A percentile compares a stretch with the other conserved stretches of the same genome.
Evolutionary conservation across 352 stramenopile genomes (phyloP).

Genomic region (Phytophthora pluvialis): DNA sequence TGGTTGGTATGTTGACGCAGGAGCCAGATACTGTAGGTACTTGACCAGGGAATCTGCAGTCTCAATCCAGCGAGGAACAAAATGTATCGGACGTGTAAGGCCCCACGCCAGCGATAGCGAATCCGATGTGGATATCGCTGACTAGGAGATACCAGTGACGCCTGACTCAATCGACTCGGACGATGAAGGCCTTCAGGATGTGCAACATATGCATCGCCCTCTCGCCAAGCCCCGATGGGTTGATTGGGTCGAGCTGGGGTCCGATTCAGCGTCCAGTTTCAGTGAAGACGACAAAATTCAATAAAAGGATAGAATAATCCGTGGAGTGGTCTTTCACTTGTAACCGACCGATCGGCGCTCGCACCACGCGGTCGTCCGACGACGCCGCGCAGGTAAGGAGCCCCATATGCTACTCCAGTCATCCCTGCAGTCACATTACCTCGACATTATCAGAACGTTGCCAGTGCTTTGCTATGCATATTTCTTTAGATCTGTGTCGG

Average conservation of each 20-base stretch:
- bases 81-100: background rate
- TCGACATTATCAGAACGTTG: slow-evolving; percentile 12
- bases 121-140: background rate
- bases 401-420: slow-evolving; percentile 13
- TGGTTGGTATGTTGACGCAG: background rate
- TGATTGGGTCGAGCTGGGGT: background rate
- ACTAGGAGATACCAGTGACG: too few relatives aligned
- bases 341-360: background rate
- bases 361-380: background rate
- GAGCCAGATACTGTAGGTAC: background rate
- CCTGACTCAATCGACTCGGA: background rate
- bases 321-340: slow-evolving; percentile 1
- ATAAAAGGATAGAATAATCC: background rate
- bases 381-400: slow-evolving; percentile 15
- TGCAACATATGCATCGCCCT: slow-evolving; percentile 2
- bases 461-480: slow-evolving; percentile 8
- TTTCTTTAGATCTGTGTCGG: slow-evolving; percentile 15
- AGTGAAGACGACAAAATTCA: background rate
- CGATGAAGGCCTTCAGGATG: background rate
- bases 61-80: background rate
- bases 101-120: background rate
- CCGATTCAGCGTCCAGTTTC: background rate
- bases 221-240: background rate
- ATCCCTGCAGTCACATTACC: slow-evolving; percentile 9
- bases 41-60: background rate